Evolutionary conservation across 768 basidiomycete genomes (phyloP).

Genomic region (Dendrothele bispora): DNA sequence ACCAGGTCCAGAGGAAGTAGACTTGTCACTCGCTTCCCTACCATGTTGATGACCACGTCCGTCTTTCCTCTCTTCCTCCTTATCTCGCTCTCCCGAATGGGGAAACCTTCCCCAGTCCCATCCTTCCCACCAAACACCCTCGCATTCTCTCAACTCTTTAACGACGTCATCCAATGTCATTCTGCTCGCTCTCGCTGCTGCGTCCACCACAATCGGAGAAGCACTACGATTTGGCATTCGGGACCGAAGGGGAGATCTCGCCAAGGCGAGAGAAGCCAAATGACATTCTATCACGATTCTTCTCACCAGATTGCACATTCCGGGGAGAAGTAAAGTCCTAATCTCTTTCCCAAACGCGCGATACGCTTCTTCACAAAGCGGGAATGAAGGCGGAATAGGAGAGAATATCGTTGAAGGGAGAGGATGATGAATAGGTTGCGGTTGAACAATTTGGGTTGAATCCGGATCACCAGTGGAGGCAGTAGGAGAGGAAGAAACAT

Average conservation of each 20-base stretch:
- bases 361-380: slow-evolving; percentile 65
- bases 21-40: slow-evolving; percentile 4
- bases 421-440: slow-evolving; percentile 46
- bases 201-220: slow-evolving; percentile 33
- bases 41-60: background rate
- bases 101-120: no score
- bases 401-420: slow-evolving; percentile 43
- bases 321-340: slow-evolving; percentile 57
- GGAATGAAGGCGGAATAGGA: slow-evolving; percentile 58
- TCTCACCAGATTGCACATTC: slow-evolving; percentile 69
- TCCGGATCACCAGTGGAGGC: no score
- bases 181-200: slow-evolving; percentile 51
- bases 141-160: slow-evolving; percentile 52
- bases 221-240: slow-evolving; percentile 16
- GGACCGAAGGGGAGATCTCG: slow-evolving; percentile 21
- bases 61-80: background rate
- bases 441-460: slow-evolving; percentile 16
- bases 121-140: slow-evolving; percentile 72
- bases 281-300: slow-evolving; percentile 64
- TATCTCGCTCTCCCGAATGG: slow-evolving; percentile 48
- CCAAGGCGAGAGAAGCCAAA: slow-evolving; percentile 43
- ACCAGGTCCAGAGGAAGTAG: background rate
- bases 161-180: slow-evolving; percentile 67
- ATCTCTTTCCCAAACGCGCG: slow-evolving; percentile 59
- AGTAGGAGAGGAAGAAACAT: no score